Evolutionary conservation across 495 filamentous ascomycete genomes (phyloP), one percentile per base, ranked within the genome.

Genomic region (Chaetomium tenue): DNA sequence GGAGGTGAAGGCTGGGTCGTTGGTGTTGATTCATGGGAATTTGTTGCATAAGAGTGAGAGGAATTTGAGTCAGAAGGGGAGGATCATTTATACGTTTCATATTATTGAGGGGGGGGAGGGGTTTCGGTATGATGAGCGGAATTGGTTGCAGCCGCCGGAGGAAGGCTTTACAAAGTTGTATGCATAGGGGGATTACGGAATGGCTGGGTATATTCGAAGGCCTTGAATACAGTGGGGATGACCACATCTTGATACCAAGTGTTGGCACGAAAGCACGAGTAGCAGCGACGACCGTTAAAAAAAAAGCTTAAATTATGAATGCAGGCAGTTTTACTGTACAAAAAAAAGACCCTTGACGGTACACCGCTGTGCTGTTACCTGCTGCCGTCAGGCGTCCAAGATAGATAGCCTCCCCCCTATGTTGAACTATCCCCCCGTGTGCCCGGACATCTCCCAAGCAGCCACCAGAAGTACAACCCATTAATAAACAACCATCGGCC

Each of bases 1-100:
- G 15, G 87, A 93, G 76, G 88, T 96, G 4, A 90, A 92, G 80
- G 91, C 91, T 11, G 94, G 94, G 0, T 88, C 88, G 42, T 73
- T 98, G 75, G 92, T 98, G 47, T 74, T 98, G 56, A 98, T 98
- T 67, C 94, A 98, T 81, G 94, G 94, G 20, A 98, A 98, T 80
- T 77, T 98, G 51, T 68, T 98, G 76, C 94, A 98, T 74, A 94
- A 96, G 84, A 97, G 94, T 75, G 91, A 95, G 83, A 89, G 81
- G 83, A 98, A 98, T 69, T 75, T 83, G 40, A 96, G 94, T 70
- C 74, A 79, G 62, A 89, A 88, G 77, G 93, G 92, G 61, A 84
- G 94, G 70, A 95, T 91, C 74, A 96, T 96, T 26, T 98, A 98
- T 77, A 98, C 95, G 0, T 98, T 97, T 70, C 94, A 98, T 80